phyloP scores from a whole-genome alignment of 129 eudicot genomes.

The Erigeron canadensis region DNA sequence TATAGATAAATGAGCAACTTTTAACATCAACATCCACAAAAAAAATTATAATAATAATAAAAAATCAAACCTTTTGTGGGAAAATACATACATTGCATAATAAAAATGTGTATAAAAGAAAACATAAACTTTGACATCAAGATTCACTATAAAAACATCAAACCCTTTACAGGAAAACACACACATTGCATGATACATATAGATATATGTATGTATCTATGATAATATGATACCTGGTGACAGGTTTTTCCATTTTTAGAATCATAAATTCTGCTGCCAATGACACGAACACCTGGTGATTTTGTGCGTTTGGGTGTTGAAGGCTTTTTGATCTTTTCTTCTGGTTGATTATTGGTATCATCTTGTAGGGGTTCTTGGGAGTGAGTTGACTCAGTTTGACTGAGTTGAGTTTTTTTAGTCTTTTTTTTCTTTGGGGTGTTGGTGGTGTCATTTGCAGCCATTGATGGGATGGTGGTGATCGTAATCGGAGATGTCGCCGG shows the following conservation, averaged over 20 bases:
- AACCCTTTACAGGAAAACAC: constrained; percentile 2
- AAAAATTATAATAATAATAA: no score
- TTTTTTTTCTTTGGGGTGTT: background rate
- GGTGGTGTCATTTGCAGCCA: constrained; percentile 1
- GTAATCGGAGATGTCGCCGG: background rate
- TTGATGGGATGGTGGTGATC: background rate
- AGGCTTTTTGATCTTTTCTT: background rate
- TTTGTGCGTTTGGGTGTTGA: constrained; percentile 31
- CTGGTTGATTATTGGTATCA: background rate
- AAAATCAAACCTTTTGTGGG: no score
- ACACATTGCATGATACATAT: constrained; percentile 28
- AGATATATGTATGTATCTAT: background rate
- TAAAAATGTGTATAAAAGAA: background rate
- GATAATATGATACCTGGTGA: constrained; percentile 42
- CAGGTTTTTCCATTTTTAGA: constrained; percentile 55
- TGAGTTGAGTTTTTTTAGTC: background rate
- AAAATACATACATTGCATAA: no score
- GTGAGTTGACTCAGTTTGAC: constrained; percentile 1
- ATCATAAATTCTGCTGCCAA: constrained; percentile 51
- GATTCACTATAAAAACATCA: background rate
- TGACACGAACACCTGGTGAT: constrained; percentile 46
- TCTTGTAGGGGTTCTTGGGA: background rate
- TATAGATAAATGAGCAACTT: no score
- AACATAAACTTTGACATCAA: background rate
- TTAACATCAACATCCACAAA: no score